These are phyloP conservation scores for Combretum micranthum DNA, from an alignment of 345 rosid species.

Conservation along the genomic window DNA sequence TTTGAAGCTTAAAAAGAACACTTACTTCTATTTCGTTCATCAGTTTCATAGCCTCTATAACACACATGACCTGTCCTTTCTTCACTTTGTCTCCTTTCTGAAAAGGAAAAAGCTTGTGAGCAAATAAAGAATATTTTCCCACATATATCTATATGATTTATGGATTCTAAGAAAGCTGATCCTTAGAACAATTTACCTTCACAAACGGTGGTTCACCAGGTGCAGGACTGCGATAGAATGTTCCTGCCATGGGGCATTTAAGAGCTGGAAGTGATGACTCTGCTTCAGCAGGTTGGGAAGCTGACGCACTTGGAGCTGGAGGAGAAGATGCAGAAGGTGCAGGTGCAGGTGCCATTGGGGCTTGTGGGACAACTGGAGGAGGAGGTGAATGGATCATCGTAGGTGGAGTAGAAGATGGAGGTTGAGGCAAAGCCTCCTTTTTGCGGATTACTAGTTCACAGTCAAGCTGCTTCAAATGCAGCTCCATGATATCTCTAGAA, in stretches of 20 bases:
- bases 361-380: conserved; percentile 25
- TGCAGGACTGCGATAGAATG: conserved; percentile 68
- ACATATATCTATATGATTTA: too few species aligned
- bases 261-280: conserved; percentile 67
- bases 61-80: conserved; percentile 86
- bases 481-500: conserved; percentile 81
- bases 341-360: conserved; percentile 34
- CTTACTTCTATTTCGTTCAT: conserved; percentile 95
- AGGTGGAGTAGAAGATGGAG: conserved; percentile 41
- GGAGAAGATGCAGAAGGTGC: conserved; percentile 34
- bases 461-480: conserved; percentile 80
- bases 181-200: conserved; percentile 35
- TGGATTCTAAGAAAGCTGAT: too few species aligned
- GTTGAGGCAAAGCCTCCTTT: conserved; percentile 78
- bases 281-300: conserved; percentile 36
- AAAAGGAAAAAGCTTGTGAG: conserved; percentile 4
- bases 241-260: conserved; percentile 90
- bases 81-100: conserved; percentile 94
- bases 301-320: conserved; percentile 26
- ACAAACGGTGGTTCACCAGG: conserved; percentile 81
- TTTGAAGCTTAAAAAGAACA: background rate
- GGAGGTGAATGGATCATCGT: conserved; percentile 50
- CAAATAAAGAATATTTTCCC: background rate
- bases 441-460: conserved; percentile 73
- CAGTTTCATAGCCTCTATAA: conserved; percentile 90